A percentile compares a stretch with the other conserved stretches of the same genome.
Evolutionary conservation across 1,284 basidiomycete species (phyloP).

Genomic region (Meira nashicola): DNA sequence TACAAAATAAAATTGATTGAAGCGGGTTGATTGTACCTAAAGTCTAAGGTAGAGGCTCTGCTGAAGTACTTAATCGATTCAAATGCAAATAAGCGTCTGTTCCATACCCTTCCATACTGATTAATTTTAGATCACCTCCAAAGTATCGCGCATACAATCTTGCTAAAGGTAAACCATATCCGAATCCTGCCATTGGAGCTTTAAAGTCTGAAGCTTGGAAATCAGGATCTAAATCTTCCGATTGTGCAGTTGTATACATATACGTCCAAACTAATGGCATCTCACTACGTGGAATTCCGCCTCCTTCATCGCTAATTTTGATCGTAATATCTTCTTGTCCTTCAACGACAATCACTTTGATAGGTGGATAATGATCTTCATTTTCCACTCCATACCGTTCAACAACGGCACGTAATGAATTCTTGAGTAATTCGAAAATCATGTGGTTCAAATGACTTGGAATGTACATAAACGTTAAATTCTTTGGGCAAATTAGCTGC

Average conservation of each 20-base stretch:
- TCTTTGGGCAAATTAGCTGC: constrained; percentile 85
- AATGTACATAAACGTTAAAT: constrained; percentile 89
- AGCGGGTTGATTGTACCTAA: too few species aligned
- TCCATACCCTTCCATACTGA: constrained; percentile 75
- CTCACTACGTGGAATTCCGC: constrained; percentile 81
- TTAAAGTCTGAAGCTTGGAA: constrained; percentile 91
- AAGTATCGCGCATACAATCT: constrained; percentile 91
- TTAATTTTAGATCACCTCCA: constrained; percentile 89
- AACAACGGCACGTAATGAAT: constrained; percentile 92
- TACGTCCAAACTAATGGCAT: constrained; percentile 97
- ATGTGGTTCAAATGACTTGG: constrained; percentile 86
- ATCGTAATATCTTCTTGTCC: constrained; percentile 82
- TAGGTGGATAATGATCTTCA: constrained; percentile 79
- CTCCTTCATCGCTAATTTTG: constrained; percentile 95
- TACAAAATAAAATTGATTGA: too few species aligned
- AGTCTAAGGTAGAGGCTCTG: constrained; percentile 2
- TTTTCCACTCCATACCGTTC: constrained; percentile 81
- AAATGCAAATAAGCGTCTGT: constrained; percentile 74
- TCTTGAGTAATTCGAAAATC: constrained; percentile 96
- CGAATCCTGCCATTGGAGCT: constrained; percentile 91
- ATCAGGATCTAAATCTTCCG: constrained; percentile 76
- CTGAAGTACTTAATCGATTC: constrained; percentile 55
- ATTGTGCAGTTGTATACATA: constrained; percentile 94
- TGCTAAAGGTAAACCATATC: constrained; percentile 82
- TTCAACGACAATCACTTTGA: constrained; percentile 94